Evolutionary conservation across 805 yeast genomes (phyloP).

Genomic region (Myxozyma neglecta): DNA sequence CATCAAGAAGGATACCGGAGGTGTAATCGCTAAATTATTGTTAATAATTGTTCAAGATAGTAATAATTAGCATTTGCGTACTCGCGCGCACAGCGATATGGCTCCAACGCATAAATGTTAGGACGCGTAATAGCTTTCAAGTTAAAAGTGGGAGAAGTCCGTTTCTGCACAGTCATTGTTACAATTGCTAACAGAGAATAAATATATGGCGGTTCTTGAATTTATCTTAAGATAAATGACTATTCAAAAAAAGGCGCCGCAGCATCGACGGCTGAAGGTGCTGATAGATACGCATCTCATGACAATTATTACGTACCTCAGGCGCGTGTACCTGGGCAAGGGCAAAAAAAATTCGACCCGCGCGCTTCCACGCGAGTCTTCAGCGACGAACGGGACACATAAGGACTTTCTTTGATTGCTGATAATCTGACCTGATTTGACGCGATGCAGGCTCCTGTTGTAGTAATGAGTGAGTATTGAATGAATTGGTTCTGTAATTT

Average conservation of each 20-base stretch:
- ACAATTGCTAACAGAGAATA: not conserved
- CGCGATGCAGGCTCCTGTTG: constrained; percentile 79
- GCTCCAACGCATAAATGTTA: constrained; percentile 76
- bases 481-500: not conserved
- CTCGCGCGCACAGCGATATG: constrained; percentile 96
- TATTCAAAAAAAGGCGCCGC: not conserved
- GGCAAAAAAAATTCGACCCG: constrained; percentile 8
- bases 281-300: constrained; percentile 4
- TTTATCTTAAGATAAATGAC: not conserved
- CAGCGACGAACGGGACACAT: not conserved
- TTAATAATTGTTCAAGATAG: not conserved
- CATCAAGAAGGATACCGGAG: constrained; percentile 85
- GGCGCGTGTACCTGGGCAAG: constrained; percentile 6
- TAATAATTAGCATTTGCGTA: constrained; percentile 31
- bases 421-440: not conserved
- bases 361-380: constrained; percentile 15
- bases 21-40: constrained; percentile 59
- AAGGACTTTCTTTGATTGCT: not conserved
- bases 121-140: constrained; percentile 67
- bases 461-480: constrained; percentile 56
- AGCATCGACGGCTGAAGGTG: not conserved
- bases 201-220: not conserved
- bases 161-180: constrained; percentile 24
- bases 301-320: not conserved
- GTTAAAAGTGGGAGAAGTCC: constrained; percentile 31